A percentile compares a stretch with the other conserved stretches of the same genome.
Evolutionary conservation across 2,329 filamentous ascomycete genomes (phyloP).

Genomic region (Claviceps paspali): DNA sequence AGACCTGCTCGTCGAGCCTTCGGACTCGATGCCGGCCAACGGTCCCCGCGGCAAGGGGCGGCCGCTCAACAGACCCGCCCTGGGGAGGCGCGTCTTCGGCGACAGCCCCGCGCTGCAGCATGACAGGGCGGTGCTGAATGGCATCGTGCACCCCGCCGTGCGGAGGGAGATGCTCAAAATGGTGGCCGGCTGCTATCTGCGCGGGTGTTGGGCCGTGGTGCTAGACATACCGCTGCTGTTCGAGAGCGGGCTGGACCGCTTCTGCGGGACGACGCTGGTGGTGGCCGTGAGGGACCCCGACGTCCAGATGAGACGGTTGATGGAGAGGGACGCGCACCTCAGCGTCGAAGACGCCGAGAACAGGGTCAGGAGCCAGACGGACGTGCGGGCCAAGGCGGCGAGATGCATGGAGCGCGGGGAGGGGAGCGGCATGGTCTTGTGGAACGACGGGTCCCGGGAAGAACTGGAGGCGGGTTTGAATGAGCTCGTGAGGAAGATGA

Average conservation of each 20-base stretch:
- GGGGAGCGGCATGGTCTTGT: constrained; percentile 63
- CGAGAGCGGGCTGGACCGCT: constrained; percentile 69
- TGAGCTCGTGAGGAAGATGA: constrained; percentile 48
- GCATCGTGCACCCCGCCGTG: constrained; percentile 87
- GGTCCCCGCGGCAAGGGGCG: constrained; percentile 48
- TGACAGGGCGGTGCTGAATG: constrained; percentile 67
- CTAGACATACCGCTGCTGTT: constrained; percentile 87
- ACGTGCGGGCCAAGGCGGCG: constrained; percentile 70
- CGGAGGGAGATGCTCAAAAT: constrained; percentile 64
- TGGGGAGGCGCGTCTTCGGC: constrained; percentile 80
- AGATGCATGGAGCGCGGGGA: constrained; percentile 50
- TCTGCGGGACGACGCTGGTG: constrained; percentile 75
- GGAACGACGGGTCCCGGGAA: constrained; percentile 70
- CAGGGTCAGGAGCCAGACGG: constrained; percentile 71
- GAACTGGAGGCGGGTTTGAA: constrained; percentile 54
- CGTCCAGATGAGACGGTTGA: constrained; percentile 68
- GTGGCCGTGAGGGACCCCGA: constrained; percentile 69
- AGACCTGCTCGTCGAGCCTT: constrained; percentile 57
- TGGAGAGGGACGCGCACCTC: constrained; percentile 61
- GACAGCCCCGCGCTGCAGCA: constrained; percentile 50
- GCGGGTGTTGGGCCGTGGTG: constrained; percentile 75
- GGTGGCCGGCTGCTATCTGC: constrained; percentile 57
- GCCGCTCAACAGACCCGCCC: constrained; percentile 70
- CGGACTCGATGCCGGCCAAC: constrained; percentile 33
- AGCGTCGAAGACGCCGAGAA: constrained; percentile 77